Evolutionary conservation across 495 filamentous ascomycete species (phyloP), one percentile per base, ranked within the genome.

Genomic region (Trichoderma reesei): DNA sequence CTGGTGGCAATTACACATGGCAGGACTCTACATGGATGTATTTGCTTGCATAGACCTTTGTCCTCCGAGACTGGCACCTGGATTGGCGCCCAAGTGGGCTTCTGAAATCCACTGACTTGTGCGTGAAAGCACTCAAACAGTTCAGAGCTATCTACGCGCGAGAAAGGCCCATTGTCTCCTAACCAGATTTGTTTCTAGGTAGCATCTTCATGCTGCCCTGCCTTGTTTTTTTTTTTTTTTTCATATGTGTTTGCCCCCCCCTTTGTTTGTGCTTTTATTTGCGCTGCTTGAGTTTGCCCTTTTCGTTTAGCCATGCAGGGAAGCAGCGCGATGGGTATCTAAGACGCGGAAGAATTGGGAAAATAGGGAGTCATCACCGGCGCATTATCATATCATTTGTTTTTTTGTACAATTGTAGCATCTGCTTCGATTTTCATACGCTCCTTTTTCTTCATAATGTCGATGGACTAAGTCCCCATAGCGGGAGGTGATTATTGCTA

Each of bases 211-310:
- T 48, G 44, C 16, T 18, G 44, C 16, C 16, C 6, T 0, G 44
- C 1, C 8, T 18, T 48, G n/a, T 38, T 37, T 60, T 37, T 60
- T 14, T 18, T 36, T 60, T 36, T 2, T 31, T 31, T 5, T n/a
- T 37, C 31, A n/a, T n/a, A n/a, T 59, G 26, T 38, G 11, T 61
- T 34, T 41, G 13, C 41, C 20, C 41, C n/a, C n/a, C 20, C 14
- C 34, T 33, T 56, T 56, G 8, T 13, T 11, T 34, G 11, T 59
- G 65, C 48, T 48, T 20, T 59, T 60, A 61, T 64, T 67, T 71
- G 48, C 60, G 56, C 65, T 66, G 64, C 65, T 41, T 64, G 60
- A 36, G 13, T 63, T 65, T 62, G 11, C 64, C 65, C 60, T 65
- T 60, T 67, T 56, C 51, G 44, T 48, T 48, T 48, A 56, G 51